Evolutionary conservation across 108 stramenopile genomes (phyloP), one percentile per base, ranked within the genome.

Genomic region (Skeletonema tropicum): DNA sequence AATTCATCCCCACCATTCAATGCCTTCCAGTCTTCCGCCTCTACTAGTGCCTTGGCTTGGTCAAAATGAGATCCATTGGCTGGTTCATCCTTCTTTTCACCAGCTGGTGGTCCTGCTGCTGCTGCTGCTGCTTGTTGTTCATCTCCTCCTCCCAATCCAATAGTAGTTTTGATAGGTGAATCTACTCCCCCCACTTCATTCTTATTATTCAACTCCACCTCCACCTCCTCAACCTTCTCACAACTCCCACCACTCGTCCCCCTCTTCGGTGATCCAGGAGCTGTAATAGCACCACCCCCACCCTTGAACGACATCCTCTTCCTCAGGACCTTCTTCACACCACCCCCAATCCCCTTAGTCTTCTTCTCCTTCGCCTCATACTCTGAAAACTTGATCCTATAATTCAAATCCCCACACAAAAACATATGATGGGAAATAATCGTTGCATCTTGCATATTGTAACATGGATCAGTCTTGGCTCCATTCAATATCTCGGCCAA

Each of bases 371-470:
- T 73, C 62, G 64, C 25, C 3, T 46, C 49, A 29, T 58, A 57
- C 12, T 77, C 68, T 6, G 39, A 42, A 42, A 81, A 81, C 7
- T 66, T 63, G 12, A 74, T 79, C 14, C 85, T 66, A 60, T 79
- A 86, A 35, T 86, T 86, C 62, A 86, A 67, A 79, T 86, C 85
- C 1, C 85, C 85, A 31, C 73, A 76, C 11, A 82, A 38, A 57
- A 86, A 86, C 77, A 79, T 86, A 64, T 86, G 85, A 57, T 86
- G 85, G 7, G 78, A 83, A 33, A 63, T 64, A 46, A 86, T 83
- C 11, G 78, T 69, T 32, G 83, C 89, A 73, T 88, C 89, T 33
- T 79, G 71, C 46, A 75, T 63, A 49, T 21, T 39, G 63, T 77
- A 82, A 19, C 55, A 41, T 3, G 77, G 77, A 66, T 77, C 70